Percentiles rank a stretch among this genome's conserved stretches.
These are phyloP conservation scores for Fagus sylvatica DNA, from an alignment of 306 rosid genomes.

Conservation along the genomic window DNA sequence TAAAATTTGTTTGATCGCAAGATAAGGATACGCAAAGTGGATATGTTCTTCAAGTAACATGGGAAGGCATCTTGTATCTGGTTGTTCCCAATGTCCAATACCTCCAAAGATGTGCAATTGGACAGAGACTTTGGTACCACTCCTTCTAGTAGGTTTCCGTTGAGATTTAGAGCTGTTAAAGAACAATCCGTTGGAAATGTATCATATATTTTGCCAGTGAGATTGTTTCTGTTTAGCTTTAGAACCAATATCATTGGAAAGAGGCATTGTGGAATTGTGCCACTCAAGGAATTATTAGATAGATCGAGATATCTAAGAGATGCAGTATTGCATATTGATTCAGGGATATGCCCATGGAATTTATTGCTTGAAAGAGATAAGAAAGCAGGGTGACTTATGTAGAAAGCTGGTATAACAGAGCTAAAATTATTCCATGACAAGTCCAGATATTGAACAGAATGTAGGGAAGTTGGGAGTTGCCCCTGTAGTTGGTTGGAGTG, in stretches of 20 bases:
- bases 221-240: neutral
- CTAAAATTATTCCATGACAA: constrained; percentile 28
- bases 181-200: neutral
- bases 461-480: neutral
- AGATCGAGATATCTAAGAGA: constrained; percentile 30
- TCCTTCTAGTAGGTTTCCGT: constrained; percentile 28
- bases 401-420: neutral
- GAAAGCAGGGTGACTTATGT: accelerated
- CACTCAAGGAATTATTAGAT: constrained; percentile 29
- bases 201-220: neutral
- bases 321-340: constrained; percentile 27
- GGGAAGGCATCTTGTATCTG: neutral
- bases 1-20: constrained; percentile 31
- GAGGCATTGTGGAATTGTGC: constrained; percentile 29
- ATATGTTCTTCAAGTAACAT: constrained; percentile 3
- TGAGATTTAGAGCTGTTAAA: constrained; percentile 24
- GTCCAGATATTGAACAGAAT: neutral
- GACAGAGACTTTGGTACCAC: constrained; percentile 26
- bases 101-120: constrained; percentile 24
- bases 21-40: constrained; percentile 28
- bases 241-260: constrained; percentile 21
- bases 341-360: neutral
- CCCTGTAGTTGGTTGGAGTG: constrained; percentile 11
- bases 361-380: constrained; percentile 41
- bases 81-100: constrained; percentile 45